Evolutionary conservation across 495 filamentous ascomycete species (phyloP), one percentile per base, ranked within the genome.

Genomic region (Podospora australis): DNA sequence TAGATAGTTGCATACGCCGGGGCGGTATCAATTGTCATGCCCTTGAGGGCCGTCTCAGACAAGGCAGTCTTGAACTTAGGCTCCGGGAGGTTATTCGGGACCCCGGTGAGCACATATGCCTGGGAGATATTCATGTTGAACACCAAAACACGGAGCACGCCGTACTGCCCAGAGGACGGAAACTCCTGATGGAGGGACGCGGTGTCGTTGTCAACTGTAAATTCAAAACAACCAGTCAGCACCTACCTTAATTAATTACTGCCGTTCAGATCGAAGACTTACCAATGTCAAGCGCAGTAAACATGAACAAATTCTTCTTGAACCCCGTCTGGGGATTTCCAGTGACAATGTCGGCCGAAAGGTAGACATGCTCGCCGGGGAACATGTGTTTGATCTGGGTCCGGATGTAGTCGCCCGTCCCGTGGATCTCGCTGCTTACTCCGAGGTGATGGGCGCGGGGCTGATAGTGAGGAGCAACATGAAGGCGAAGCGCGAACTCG

Each of bases 41-140:
- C 55, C 21, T 57, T 57, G 6, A 57, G 14, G 1, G 43, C 47
- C 6, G 40, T 39, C 14, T 57, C 52, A 9, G 46, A 39, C 4
- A 55, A 36, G 11, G 13, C 6, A 30, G 26, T 30, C 13, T 30
- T 6, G 26, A 30, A 13, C 6, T 13, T 30, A 13, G 26, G 26
- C 26, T 30, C 6, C 26, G 13, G 26, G 26, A 6, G 26, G 13
- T 30, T 19, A 0, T 10, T 24, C 5, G n/a, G n/a, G n/a, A n/a
- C n/a, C n/a, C n/a, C n/a, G n/a, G n/a, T n/a, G n/a, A n/a, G n/a
- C n/a, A n/a, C n/a, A n/a, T n/a, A n/a, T n/a, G n/a, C n/a, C n/a
- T n/a, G n/a, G n/a, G n/a, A n/a, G n/a, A n/a, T n/a, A n/a, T 36
- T 17, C 32, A 36, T 36, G n/a, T 36, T n/a, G 19, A 16, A 36